These are phyloP conservation scores for Phytomonas francai DNA, from an alignment of 208 protist genomes.

Conservation along the genomic window DNA sequence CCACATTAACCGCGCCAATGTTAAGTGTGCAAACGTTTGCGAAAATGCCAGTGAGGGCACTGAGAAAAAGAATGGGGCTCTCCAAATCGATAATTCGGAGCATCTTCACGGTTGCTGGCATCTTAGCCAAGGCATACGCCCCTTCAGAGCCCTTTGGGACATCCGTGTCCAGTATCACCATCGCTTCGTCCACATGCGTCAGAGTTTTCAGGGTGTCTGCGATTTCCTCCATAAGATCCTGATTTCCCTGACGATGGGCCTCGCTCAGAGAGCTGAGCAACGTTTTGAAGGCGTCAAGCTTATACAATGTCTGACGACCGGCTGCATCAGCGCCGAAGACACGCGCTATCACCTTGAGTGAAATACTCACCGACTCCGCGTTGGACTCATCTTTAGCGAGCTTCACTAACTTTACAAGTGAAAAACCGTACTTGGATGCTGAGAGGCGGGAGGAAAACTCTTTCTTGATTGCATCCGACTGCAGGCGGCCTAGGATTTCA, in stretches of 20 bases:
- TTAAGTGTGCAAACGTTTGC: conserved; percentile 70
- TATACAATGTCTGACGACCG: conserved; percentile 36
- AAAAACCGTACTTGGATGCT: conserved; percentile 27
- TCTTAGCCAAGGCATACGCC: conserved; percentile 49
- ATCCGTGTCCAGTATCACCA: conserved; percentile 64
- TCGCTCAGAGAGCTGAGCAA: conserved; percentile 66
- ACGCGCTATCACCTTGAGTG: conserved; percentile 39
- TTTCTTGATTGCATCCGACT: conserved; percentile 51
- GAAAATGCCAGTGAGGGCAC: conserved; percentile 71
- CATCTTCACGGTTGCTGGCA: conserved; percentile 81
- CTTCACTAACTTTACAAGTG: conserved; percentile 41
- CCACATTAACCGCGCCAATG: conserved; percentile 47
- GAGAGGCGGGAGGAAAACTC: conserved; percentile 43
- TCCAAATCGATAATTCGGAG: conserved; percentile 78
- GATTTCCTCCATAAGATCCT: conserved; percentile 65
- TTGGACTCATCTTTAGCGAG: conserved; percentile 62
- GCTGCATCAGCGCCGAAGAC: conserved; percentile 57
- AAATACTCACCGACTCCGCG: conserved; percentile 27
- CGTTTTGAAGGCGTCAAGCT: conserved; percentile 42
- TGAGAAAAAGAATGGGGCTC: conserved; percentile 64
- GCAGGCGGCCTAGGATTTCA: conserved; percentile 41
- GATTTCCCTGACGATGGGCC: conserved; percentile 67
- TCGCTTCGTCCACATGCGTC: conserved; percentile 61
- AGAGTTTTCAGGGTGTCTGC: conserved; percentile 46
- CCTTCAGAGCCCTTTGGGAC: conserved; percentile 65